These are phyloP conservation scores for Tetracladium marchalianum DNA, from an alignment of 495 filamentous ascomycete species.

Conservation along the genomic window DNA sequence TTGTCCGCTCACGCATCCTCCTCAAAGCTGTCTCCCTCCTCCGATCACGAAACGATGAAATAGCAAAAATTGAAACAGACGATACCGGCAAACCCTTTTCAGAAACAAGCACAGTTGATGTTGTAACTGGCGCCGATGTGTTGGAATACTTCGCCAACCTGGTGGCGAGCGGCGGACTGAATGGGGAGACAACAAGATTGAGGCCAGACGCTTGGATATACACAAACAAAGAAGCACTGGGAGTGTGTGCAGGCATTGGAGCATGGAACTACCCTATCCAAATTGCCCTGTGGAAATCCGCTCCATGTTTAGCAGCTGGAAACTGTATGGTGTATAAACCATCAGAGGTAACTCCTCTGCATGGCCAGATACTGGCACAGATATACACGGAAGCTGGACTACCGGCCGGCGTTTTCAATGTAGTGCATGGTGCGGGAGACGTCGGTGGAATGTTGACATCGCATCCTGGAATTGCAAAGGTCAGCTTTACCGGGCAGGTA, in stretches of 20 bases:
- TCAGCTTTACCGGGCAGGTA: slow-evolving; percentile 79
- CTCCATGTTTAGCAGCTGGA: slow-evolving; percentile 70
- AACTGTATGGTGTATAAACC: slow-evolving; percentile 87
- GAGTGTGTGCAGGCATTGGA: slow-evolving; percentile 70
- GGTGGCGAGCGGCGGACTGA: slow-evolving; percentile 57
- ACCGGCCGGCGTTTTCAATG: slow-evolving; percentile 72
- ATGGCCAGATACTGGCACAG: slow-evolving; percentile 56
- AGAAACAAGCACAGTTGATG: slow-evolving; percentile 67
- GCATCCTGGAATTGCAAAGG: slow-evolving; percentile 63
- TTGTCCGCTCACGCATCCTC: slow-evolving; percentile 59
- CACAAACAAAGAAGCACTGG: slow-evolving; percentile 62
- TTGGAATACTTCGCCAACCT: slow-evolving; percentile 69
- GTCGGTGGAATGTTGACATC: slow-evolving; percentile 59
- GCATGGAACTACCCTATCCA: slow-evolving; percentile 85
- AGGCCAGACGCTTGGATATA: slow-evolving; percentile 66
- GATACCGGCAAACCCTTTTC: slow-evolving; percentile 69
- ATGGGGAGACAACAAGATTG: slow-evolving; percentile 57
- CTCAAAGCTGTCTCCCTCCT: slow-evolving; percentile 57
- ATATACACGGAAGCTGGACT: slow-evolving; percentile 65
- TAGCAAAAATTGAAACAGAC: slow-evolving; percentile 57
- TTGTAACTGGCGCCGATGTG: slow-evolving; percentile 65
- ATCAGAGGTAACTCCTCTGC: slow-evolving; percentile 69
- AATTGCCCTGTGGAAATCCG: slow-evolving; percentile 81
- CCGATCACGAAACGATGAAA: slow-evolving; percentile 57
- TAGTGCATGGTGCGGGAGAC: slow-evolving; percentile 63